Evolutionary conservation across 1,284 basidiomycete genomes (phyloP), one percentile per base, ranked within the genome.

Genomic region (Gymnopus androsaceus): DNA sequence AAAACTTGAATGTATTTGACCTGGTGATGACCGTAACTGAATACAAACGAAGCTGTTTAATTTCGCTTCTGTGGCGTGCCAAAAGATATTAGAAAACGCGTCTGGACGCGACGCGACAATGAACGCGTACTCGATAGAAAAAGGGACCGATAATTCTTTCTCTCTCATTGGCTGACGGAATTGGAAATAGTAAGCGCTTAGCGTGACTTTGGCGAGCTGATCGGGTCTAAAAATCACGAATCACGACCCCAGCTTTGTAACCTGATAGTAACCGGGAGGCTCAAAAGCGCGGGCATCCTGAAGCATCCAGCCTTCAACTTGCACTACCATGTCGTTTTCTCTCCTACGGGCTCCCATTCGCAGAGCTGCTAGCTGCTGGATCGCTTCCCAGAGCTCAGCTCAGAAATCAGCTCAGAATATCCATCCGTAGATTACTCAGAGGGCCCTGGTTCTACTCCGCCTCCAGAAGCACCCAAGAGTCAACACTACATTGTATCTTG

Each of bases 361-460:
- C 60, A 76, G 74, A 57, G 71, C 74, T 51, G 71, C 75, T 44
- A 64, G n/a, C 71, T 56, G 64, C 73, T 51, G 66, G 72, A 15
- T 67, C 75, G 1, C 56, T 63, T 48, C 68, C 66, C 36, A 67
- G 68, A 51, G 56, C 60, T 17, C 61, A 56, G 34, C 59, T 66
- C 25, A 70, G 75, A 47, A 61, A 66, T 21, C 48, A 66, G 21
- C 52, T 60, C 30, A 55, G 55, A 41, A 57, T 70, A 1, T 71
- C 79, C 8, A 78, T 78, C 69, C 79, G 87, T 63, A 75, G 73
- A 49, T 88, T 76, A n/a, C n/a, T n/a, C n/a, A n/a, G n/a, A n/a
- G n/a, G n/a, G n/a, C n/a, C n/a, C n/a, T n/a, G n/a, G n/a, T 71
- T 82, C 88, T 2, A 87, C 86, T 2, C 75, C 79, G 50, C 65